Evolutionary conservation across 179 eudicot genomes (phyloP), one percentile per base, ranked within the genome.

Genomic region (Beta lomatogona): DNA sequence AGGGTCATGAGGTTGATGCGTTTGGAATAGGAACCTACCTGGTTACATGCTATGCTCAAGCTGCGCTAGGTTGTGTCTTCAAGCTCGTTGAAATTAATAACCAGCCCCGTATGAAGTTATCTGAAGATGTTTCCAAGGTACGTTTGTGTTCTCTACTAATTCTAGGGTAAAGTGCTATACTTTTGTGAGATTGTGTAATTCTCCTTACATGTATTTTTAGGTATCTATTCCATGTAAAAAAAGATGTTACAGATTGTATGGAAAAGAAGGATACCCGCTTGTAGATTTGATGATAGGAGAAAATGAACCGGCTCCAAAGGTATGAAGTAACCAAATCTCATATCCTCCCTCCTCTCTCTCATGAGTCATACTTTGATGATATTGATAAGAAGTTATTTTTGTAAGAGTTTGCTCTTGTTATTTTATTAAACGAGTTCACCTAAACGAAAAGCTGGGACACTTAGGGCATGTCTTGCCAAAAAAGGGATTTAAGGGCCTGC

Each of bases 1-100:
- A 96, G 99, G 99, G 99, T 71, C 99, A 96, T 81, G 95, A 94
- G 82, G 93, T 96, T 75, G 99, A 96, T 89, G 92, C 97, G 68
- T 96, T 85, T 82, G 99, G 99, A 80, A 94, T 96, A 78, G 99
- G 99, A 78, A 96, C 98, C 16, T 93, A 96, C 83, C 88, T 94
- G 79, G 99, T 96, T 67, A 96, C 99, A 21, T 96, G 97, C 85
- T 96, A 92, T 89, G 94, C 98, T 82, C 99, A 96, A 90, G 91
- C 99, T 80, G 98, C 99, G 59, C 83, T 96, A 52, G 99, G 98
- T 54, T 95, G 97, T 91, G 99, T 96, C 78, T 96, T 93, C 91
- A 96, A 96, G 91, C 92, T 96, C 73, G 99, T 96, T 64, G 99
- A 96, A 86, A 94, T 96, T 80, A 93, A 96, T 80, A 87, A 89